Percentiles rank a stretch among this genome's conserved stretches.
Evolutionary conservation across 345 rosid species (phyloP).

Genomic region (Jatropha curcas): DNA sequence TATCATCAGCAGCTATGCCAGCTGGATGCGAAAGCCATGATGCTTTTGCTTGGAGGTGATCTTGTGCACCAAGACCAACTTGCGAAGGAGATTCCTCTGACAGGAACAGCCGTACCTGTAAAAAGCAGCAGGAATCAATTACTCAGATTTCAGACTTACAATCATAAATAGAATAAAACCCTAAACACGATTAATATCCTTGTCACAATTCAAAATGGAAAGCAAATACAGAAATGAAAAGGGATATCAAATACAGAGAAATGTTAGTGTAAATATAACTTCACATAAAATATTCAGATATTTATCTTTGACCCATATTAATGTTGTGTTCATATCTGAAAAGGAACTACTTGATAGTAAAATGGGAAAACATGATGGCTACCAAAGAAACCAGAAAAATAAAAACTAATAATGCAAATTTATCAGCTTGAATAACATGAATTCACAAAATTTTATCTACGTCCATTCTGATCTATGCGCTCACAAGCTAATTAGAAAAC

Average conservation of each 20-base stretch:
- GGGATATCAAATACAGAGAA: not conserved
- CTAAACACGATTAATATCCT: not conserved
- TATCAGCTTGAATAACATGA: not conserved
- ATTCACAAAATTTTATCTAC: not conserved
- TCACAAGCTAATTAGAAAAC: constrained; percentile 1
- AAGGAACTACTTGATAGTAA: not conserved
- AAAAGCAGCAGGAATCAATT: constrained; percentile 12
- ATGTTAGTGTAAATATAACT: not conserved
- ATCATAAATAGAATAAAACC: not conserved
- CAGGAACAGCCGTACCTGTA: constrained; percentile 73
- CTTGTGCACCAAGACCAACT: constrained; percentile 77
- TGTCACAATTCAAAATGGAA: constrained; percentile 4
- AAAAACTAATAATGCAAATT: not conserved
- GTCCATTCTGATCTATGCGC: not conserved
- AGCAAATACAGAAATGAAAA: not conserved
- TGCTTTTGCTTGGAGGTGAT: constrained; percentile 91
- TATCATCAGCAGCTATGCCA: constrained; percentile 50
- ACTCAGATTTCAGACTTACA: not conserved
- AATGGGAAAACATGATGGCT: not conserved
- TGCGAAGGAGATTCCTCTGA: constrained; percentile 90
- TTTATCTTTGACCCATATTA: not conserved
- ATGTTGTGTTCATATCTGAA: not conserved
- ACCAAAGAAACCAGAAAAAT: not conserved
- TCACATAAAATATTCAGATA: not conserved
- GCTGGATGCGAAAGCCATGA: constrained; percentile 51